Evolutionary conservation across 306 rosid species (phyloP).

Genomic region (Styphnolobium japonicum): DNA sequence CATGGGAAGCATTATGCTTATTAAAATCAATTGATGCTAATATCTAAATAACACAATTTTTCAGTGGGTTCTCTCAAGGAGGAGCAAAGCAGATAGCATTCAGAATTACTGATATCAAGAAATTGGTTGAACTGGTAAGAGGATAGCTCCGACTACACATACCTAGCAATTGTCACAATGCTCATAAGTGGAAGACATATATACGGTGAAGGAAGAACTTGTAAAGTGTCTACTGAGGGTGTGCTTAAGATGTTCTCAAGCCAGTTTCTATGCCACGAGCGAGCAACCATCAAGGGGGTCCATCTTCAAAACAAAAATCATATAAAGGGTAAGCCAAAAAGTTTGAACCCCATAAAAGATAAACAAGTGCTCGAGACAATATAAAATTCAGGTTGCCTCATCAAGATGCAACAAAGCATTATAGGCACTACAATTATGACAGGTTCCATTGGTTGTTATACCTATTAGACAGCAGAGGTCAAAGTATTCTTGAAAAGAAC

Average conservation of each 20-base stretch:
- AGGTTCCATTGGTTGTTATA: not conserved
- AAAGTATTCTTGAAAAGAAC: slow-evolving; percentile 8
- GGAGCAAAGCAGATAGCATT: not conserved
- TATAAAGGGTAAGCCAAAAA: slow-evolving; percentile 7
- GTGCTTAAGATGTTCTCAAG: slow-evolving; percentile 74
- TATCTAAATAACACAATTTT: not conserved
- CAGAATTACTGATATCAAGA: not conserved
- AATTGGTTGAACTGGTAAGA: not conserved
- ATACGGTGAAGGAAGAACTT: slow-evolving; percentile 69
- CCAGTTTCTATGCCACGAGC: slow-evolving; percentile 79
- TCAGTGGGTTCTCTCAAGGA: not conserved
- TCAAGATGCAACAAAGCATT: slow-evolving; percentile 4
- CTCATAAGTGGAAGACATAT: slow-evolving; percentile 91
- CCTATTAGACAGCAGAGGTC: not conserved
- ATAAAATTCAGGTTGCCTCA: not conserved
- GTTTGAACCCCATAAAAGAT: slow-evolving; percentile 10
- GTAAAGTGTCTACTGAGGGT: slow-evolving; percentile 47
- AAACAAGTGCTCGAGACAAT: not conserved
- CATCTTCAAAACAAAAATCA: slow-evolving; percentile 57
- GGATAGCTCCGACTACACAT: slow-evolving; percentile 12
- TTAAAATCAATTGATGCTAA: not conserved
- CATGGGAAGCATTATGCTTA: not conserved
- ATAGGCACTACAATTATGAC: not conserved
- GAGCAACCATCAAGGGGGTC: slow-evolving; percentile 92
- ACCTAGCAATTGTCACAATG: slow-evolving; percentile 86